Evolutionary conservation across 2,329 filamentous ascomycete species (phyloP).

Genomic region (Leptographium procerum): DNA sequence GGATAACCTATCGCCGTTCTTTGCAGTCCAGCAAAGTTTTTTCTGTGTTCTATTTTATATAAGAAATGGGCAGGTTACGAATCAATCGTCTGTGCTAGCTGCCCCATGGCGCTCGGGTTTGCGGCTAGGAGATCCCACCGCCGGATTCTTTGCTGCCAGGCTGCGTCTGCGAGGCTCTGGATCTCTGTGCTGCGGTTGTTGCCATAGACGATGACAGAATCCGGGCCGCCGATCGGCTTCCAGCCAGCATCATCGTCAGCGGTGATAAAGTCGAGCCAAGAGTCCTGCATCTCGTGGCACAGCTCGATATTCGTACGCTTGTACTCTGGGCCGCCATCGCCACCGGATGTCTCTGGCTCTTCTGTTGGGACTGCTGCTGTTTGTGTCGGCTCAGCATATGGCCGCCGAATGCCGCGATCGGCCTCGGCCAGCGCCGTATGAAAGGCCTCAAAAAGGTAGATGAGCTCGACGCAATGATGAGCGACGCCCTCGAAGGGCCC

Average conservation of each 20-base stretch:
- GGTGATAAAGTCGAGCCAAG: not conserved
- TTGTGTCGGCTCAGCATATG: not conserved
- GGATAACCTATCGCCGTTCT: too few species aligned
- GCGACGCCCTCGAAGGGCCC: conserved; percentile 1
- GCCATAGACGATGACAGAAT: not conserved
- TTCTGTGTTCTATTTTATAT: not conserved
- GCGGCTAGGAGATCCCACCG: not conserved
- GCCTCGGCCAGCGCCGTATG: not conserved
- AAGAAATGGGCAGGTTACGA: not conserved
- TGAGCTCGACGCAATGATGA: conserved; percentile 7
- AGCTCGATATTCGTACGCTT: conserved; percentile 2
- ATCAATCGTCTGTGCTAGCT: not conserved
- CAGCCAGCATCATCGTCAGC: not conserved
- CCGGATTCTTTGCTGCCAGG: not conserved
- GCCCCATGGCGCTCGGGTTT: not conserved
- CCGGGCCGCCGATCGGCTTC: not conserved
- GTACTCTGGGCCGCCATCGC: not conserved
- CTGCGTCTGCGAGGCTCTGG: not conserved
- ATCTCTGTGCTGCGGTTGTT: not conserved
- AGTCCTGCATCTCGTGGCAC: conserved; percentile 2
- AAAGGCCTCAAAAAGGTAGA: conserved; percentile 6
- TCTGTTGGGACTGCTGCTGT: not conserved
- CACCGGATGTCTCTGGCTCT: not conserved
- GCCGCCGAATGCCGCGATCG: conserved; percentile 14
- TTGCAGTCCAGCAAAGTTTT: too few species aligned